Evolutionary conservation across 129 eudicot species (phyloP), one percentile per base, ranked within the genome.

Genomic region (Mikania micrantha): DNA sequence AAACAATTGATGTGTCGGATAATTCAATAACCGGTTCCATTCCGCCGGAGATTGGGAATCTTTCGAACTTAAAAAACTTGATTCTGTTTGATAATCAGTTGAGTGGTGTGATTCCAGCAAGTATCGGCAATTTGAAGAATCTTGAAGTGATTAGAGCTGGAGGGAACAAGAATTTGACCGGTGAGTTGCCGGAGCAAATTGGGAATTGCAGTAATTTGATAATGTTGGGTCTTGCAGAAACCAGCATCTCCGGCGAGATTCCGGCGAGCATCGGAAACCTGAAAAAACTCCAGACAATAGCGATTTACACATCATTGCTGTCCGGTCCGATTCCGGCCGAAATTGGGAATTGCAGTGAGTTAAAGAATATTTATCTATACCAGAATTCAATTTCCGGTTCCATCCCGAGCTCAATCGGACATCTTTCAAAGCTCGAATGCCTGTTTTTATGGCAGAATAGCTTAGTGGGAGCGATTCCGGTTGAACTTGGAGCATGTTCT

Each of bases 261-360:
- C 99, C 99, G 21, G 50, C 61, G 3, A 67, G 90, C 1, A 84
- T 94, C 9, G 99, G 99, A 19, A 77, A 32, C 61, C 79, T 94
- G 77, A 84, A 84, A 77, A 71, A 63, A 15, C 34, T 94, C 19
- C 95, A 89, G 35, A 94, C 99, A 2, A 54, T 94, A 16, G 99
- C 95, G 0, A 83, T 94, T 2, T 94, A 94, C 74, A 87, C 96
- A 0, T 81, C 93, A 16, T 60, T 78, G 1, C 35, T 94, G 25
- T 84, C 97, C 0, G 95, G 90, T 9, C 74, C 90, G 12, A 81
- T 94, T 47, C 99, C 99, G 0, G 90, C 86, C n/a, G 93, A 89
- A 79, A 94, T 94, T 15, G 99, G 97, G 12, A 69, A 94, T 12
- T 94, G 99, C 60, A 83, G 76, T 50, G 95, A 86, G 27, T 48